phyloP scores from a whole-genome alignment of 2,329 filamentous ascomycete species.

The Chrysoporthe deuterocubensis region DNA sequence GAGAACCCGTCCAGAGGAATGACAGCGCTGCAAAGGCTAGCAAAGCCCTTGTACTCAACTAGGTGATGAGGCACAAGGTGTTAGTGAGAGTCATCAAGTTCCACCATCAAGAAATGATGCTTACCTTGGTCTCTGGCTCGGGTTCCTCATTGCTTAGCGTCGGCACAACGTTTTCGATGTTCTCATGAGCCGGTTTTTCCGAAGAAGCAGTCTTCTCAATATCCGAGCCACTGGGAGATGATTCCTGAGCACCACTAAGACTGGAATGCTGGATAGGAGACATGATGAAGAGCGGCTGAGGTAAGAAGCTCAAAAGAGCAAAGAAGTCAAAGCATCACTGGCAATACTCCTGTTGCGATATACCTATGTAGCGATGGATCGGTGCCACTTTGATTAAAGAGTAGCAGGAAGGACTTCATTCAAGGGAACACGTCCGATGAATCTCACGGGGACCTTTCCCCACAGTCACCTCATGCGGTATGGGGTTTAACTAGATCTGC shows the following conservation, averaged over 20 bases:
- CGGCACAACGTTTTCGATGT: constrained; percentile 12
- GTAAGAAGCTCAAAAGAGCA: background rate
- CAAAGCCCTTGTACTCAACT: constrained; percentile 22
- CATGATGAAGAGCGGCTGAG: background rate
- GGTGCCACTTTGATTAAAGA: background rate
- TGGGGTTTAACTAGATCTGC: background rate
- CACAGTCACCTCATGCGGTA: background rate
- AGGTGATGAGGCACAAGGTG: background rate
- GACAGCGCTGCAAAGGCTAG: constrained; percentile 40
- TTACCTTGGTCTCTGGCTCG: constrained; percentile 18
- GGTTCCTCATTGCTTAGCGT: constrained; percentile 13
- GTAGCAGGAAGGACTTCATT: background rate
- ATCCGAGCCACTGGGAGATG: background rate
- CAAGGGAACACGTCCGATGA: background rate
- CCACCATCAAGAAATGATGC: background rate
- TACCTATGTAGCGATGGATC: background rate
- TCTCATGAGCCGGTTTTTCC: constrained; percentile 20
- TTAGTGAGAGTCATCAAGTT: background rate
- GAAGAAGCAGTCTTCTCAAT: constrained; percentile 16
- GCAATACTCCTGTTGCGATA: background rate
- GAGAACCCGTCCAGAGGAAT: constrained; percentile 63
- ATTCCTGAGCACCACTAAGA: background rate
- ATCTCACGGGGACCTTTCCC: background rate
- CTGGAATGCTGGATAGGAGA: background rate
- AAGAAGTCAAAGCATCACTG: background rate